These are phyloP conservation scores for Otatea glauca DNA, from an alignment of 176 grass and related monocot genomes.

Conservation along the genomic window DNA sequence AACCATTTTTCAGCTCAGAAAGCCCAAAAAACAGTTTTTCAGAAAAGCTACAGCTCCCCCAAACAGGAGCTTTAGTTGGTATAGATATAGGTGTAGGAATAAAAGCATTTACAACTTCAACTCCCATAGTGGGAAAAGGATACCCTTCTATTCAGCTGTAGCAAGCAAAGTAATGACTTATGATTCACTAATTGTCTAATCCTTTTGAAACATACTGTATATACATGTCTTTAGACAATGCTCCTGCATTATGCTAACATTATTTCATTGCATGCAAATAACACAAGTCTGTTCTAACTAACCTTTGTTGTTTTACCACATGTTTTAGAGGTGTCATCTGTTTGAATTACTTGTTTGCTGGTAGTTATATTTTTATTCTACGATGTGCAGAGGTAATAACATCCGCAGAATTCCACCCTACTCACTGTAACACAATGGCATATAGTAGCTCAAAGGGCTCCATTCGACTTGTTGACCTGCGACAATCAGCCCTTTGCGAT, in stretches of 20 bases:
- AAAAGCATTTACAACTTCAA: conserved; percentile 26
- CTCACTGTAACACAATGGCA: conserved; percentile 79
- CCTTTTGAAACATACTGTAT: neutral
- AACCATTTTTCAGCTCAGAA: too few species aligned
- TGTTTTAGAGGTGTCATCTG: conserved; percentile 18
- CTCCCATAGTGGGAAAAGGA: neutral
- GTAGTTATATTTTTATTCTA: conserved; percentile 45
- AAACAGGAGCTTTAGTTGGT: too few species aligned
- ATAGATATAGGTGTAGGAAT: conserved; percentile 1
- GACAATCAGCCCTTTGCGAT: conserved; percentile 88
- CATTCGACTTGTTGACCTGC: conserved; percentile 88
- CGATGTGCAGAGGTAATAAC: conserved; percentile 86
- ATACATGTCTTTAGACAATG: conserved; percentile 5
- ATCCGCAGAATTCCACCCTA: conserved; percentile 90
- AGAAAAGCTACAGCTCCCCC: too few species aligned
- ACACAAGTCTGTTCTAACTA: conserved; percentile 12
- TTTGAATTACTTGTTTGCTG: conserved; percentile 32
- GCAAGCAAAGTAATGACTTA: neutral
- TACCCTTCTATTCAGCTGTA: neutral
- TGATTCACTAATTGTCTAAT: neutral
- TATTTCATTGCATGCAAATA: conserved; percentile 37
- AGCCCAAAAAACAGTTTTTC: too few species aligned
- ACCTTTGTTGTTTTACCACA: conserved; percentile 28
- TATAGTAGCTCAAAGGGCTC: conserved; percentile 97
- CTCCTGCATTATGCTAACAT: conserved; percentile 1